Evolutionary conservation across 306 rosid genomes (phyloP).

Genomic region (Citrullus mucosospermus): DNA sequence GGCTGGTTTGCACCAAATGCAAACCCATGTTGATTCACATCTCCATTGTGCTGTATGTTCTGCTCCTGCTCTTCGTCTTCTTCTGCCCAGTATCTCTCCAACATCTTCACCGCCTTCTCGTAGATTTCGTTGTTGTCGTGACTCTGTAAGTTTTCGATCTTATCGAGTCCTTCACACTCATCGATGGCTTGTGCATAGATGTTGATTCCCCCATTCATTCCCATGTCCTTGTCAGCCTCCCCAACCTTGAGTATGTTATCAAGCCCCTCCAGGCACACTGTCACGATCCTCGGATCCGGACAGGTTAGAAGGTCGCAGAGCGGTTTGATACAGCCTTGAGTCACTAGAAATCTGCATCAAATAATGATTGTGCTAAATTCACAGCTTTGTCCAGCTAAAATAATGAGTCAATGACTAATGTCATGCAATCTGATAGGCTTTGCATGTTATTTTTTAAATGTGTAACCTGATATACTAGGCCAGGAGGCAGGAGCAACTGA

Average conservation of each 20-base stretch:
- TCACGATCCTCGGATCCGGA: conserved; percentile 42
- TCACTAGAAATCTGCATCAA: conserved; percentile 30
- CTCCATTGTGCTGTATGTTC: conserved; percentile 19
- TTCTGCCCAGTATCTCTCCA: conserved; percentile 65
- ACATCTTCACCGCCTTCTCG: conserved; percentile 57
- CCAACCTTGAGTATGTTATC: conserved; percentile 56
- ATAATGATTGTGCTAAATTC: neutral
- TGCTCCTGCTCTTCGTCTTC: conserved; percentile 42
- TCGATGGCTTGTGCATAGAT: conserved; percentile 33
- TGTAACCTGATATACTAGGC: neutral
- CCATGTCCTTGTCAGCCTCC: conserved; percentile 53
- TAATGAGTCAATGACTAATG: neutral
- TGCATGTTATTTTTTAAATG: neutral
- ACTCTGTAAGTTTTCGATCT: conserved; percentile 43
- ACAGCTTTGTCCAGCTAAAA: neutral
- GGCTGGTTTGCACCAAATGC: conserved; percentile 37
- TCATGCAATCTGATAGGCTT: neutral
- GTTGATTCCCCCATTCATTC: conserved; percentile 32
- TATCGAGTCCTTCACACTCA: conserved; percentile 49
- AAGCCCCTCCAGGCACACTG: conserved; percentile 53
- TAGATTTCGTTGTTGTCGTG: conserved; percentile 52
- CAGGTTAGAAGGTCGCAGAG: conserved; percentile 44
- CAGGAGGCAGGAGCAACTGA: neutral
- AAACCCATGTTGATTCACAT: conserved; percentile 27
- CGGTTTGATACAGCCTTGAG: conserved; percentile 47